A percentile compares a stretch with the other conserved stretches of the same genome.
These are phyloP conservation scores for Thecaphora thlaspeos DNA, from an alignment of 1,284 basidiomycete genomes.

Conservation along the genomic window DNA sequence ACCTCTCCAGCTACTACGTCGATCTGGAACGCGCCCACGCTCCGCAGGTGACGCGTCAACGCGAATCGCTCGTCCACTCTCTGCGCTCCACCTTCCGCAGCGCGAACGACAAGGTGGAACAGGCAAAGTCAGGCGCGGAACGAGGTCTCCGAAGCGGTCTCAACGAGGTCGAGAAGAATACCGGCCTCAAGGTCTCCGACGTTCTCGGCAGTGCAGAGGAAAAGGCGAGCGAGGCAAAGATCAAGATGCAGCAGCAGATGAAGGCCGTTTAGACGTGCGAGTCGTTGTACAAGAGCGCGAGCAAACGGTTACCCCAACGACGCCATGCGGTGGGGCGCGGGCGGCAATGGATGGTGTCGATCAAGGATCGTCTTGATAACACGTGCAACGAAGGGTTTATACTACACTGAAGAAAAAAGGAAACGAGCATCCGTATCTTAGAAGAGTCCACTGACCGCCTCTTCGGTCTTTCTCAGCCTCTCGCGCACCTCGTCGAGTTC, in stretches of 20 bases:
- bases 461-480: constrained; percentile 8
- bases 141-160: constrained; percentile 27
- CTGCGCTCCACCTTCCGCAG: constrained; percentile 1
- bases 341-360: no score
- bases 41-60: constrained; percentile 33
- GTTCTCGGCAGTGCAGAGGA: constrained; percentile 11
- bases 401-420: background rate
- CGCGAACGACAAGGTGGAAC: constrained; percentile 17
- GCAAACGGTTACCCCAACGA: no score
- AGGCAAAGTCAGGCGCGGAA: constrained; percentile 18
- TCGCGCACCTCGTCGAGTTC: constrained; percentile 1
- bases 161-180: constrained; percentile 38
- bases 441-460: constrained; percentile 7
- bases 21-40: constrained; percentile 30
- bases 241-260: constrained; percentile 25
- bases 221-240: constrained; percentile 13
- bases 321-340: no score
- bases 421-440: no score
- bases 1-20: constrained; percentile 45
- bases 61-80: constrained; percentile 11
- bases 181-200: constrained; percentile 39
- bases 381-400: no score
- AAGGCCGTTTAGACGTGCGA: constrained; percentile 23
- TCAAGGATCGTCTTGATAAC: no score
- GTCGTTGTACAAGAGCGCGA: no score